These are phyloP conservation scores for Euphrasia arctica DNA, from an alignment of 305 asterid species.

Conservation along the genomic window DNA sequence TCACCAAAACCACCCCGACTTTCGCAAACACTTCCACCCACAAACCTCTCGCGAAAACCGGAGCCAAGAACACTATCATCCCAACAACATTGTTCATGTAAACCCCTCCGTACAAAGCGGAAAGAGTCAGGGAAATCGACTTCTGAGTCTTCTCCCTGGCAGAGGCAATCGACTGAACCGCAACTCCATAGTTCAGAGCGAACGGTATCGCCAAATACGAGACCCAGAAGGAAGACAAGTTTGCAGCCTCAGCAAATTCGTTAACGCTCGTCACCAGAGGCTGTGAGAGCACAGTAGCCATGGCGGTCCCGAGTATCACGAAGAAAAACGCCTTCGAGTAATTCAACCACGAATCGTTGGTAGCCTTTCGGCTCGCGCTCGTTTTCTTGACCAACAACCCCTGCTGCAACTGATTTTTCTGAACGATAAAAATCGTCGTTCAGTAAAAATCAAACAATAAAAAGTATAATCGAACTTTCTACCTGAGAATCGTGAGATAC, in stretches of 20 bases:
- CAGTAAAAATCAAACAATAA: neutral
- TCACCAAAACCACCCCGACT: constrained; percentile 33
- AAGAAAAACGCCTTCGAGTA: constrained; percentile 31
- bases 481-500: constrained; percentile 32
- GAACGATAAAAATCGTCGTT: no score
- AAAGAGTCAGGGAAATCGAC: constrained; percentile 50
- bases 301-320: constrained; percentile 35
- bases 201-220: constrained; percentile 48
- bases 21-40: constrained; percentile 35
- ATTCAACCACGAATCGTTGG: constrained; percentile 27
- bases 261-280: constrained; percentile 40
- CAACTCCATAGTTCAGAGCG: constrained; percentile 45
- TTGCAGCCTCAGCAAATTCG: constrained; percentile 33
- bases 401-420: constrained; percentile 24
- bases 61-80: constrained; percentile 41
- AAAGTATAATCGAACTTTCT: constrained; percentile 3
- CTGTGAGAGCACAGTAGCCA: constrained; percentile 30
- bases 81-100: constrained; percentile 47
- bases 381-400: constrained; percentile 28
- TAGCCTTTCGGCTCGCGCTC: constrained; percentile 15
- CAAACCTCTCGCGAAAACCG: constrained; percentile 37
- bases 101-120: constrained; percentile 43
- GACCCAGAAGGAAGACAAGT: constrained; percentile 41
- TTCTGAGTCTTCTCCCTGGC: constrained; percentile 39
- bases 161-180: constrained; percentile 38